These are phyloP conservation scores for Mikania micrantha DNA, from an alignment of 129 eudicot species.

Conservation along the genomic window DNA sequence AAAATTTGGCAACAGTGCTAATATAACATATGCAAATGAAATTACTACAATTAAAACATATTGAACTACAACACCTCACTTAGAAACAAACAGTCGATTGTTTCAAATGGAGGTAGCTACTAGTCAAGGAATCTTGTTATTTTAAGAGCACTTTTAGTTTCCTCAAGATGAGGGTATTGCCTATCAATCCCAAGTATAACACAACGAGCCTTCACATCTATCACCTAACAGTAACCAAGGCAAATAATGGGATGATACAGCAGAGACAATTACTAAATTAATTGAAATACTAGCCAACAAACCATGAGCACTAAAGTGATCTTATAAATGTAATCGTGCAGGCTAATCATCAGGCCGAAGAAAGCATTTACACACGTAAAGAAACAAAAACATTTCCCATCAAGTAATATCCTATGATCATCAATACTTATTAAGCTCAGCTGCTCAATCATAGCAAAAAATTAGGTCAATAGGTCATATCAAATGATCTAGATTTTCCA, in stretches of 20 bases:
- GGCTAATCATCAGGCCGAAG: neutral
- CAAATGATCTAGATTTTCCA: constrained; percentile 4
- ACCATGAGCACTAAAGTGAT: neutral
- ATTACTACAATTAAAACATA: neutral
- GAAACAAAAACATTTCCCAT: neutral
- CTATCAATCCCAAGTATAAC: neutral
- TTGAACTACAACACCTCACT: neutral
- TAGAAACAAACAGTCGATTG: neutral
- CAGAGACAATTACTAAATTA: neutral
- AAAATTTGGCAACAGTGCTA: too few species aligned
- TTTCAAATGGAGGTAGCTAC: neutral
- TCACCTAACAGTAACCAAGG: neutral
- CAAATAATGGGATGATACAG: neutral
- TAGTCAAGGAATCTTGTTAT: neutral
- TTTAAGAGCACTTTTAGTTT: neutral
- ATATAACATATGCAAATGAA: neutral
- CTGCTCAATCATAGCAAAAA: neutral
- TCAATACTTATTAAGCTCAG: neutral
- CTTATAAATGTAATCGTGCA: neutral
- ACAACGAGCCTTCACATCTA: neutral
- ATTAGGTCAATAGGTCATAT: constrained; percentile 9
- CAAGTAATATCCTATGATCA: neutral
- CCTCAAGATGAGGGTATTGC: neutral
- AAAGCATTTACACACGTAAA: neutral
- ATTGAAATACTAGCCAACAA: neutral